Evolutionary conservation across 768 basidiomycete genomes (phyloP).

Genomic region (Amylocystis lapponica): DNA sequence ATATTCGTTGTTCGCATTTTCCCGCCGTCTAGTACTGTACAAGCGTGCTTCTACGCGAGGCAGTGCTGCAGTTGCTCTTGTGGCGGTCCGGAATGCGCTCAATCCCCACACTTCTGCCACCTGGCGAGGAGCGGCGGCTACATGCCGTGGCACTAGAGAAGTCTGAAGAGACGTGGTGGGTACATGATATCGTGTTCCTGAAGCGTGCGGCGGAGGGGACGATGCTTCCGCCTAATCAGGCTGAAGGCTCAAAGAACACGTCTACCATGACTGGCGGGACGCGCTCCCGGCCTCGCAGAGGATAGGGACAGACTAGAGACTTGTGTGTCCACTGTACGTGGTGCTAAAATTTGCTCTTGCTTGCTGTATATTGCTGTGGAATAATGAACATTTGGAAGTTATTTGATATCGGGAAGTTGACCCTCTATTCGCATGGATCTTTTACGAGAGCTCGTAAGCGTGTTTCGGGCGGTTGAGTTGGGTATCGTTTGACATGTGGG

Average conservation of each 20-base stretch:
- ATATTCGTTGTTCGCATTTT: too few species aligned
- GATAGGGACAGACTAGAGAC: too few species aligned
- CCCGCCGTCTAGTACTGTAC: conserved; percentile 51
- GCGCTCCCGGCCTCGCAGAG: background rate
- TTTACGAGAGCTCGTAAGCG: too few species aligned
- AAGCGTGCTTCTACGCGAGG: conserved; percentile 67
- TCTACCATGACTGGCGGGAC: background rate
- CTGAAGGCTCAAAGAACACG: too few species aligned
- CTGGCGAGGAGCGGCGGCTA: conserved; percentile 49
- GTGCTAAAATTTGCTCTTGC: too few species aligned
- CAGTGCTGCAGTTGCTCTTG: conserved; percentile 65
- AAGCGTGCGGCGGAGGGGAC: conserved; percentile 22
- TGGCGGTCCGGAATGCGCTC: conserved; percentile 63
- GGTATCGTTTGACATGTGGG: too few species aligned
- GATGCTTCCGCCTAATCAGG: conserved; percentile 14
- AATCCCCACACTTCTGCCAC: conserved; percentile 41
- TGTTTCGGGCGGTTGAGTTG: too few species aligned
- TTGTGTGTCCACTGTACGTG: too few species aligned
- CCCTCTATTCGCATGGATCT: too few species aligned
- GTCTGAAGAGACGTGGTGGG: conserved; percentile 60
- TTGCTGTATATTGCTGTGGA: too few species aligned
- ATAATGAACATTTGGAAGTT: too few species aligned
- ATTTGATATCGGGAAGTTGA: too few species aligned
- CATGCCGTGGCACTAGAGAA: conserved; percentile 44
- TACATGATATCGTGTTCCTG: conserved; percentile 49